Base-by-base conservation (phyloP, 371 early-diverging fungal species). In the Lichtheimia ornata region DNA sequence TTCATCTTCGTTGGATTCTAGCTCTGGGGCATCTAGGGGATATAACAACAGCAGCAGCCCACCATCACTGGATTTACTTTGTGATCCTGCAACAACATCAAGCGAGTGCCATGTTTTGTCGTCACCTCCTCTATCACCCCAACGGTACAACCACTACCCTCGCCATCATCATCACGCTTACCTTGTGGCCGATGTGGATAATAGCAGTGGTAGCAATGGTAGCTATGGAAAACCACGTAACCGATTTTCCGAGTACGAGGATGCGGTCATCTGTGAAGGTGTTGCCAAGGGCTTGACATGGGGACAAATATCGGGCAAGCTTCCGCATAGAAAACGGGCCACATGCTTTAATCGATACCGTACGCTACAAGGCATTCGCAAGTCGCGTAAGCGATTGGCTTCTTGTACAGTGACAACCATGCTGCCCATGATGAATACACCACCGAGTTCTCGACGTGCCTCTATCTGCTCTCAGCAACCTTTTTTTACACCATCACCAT, bases 331-430 rank as follows among this genome's bases (percentile, higher is more conserved):
- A 50, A 80, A 80, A 55, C 73, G 80, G 17, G 80, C 80, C 9
- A 80, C 80, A 9, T 80, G 80, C 55, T 80, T 74, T 50, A 80
- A 80, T 52, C 71, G 80, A 41, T 80, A 74, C 27, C 59, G 75
- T 51, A 80, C 80, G 0, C 47, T 80, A 6, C 74, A 73, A 68
- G 80, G 80, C 11, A 73, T 73, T 25, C 73, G 80, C 14, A 80
- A 74, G 69, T 74, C 80, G n/a, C 77, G 77, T 53, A 73, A 71
- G 56, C 47, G 58, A 45, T 60, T 57, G 35, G 35, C 35, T 35
- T 6, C 35, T 13, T 35, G 35, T 17, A 17, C 51, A 17, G 30
- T 44, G 25, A 6, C 50, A 12, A 54, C 18, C 22, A 56, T n/a
- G 20, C 54, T 54, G 14, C 45, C 55, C 9, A 35, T 61, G 35